Percentiles rank a stretch among this genome's conserved stretches.
These are phyloP conservation scores for Trichophyton simii DNA, from an alignment of 2,329 filamentous ascomycete species.

Conservation along the genomic window DNA sequence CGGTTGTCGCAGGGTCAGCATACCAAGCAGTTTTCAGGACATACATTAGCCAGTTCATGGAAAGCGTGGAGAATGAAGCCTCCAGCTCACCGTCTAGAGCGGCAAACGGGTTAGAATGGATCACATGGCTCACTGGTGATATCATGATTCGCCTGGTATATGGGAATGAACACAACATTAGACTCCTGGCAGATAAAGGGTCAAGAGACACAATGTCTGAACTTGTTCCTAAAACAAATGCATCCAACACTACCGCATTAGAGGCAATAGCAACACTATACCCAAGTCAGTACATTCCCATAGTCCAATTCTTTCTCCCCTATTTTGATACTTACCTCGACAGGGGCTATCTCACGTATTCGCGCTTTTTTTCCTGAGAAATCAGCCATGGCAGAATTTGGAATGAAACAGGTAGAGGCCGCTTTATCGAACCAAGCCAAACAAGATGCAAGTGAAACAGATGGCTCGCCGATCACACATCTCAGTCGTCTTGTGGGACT, in stretches of 20 bases:
- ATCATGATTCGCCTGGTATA: conserved; percentile 12
- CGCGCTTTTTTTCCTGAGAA: neutral
- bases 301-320: neutral
- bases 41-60: conserved; percentile 10
- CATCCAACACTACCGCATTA: conserved; percentile 1
- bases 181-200: conserved; percentile 9
- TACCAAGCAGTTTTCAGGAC: conserved; percentile 9
- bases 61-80: conserved; percentile 9
- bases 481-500: conserved; percentile 11
- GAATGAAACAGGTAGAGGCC: conserved; percentile 10
- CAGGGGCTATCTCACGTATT: neutral
- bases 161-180: conserved; percentile 7
- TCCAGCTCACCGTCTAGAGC: conserved; percentile 3
- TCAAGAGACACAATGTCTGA: conserved; percentile 9
- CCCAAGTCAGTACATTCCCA: conserved; percentile 9
- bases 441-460: neutral
- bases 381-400: conserved; percentile 9
- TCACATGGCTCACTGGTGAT: conserved; percentile 13
- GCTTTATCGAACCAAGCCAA: neutral
- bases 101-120: conserved; percentile 11
- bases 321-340: neutral
- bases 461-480: conserved; percentile 5
- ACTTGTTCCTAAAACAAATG: conserved; percentile 4
- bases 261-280: conserved; percentile 9
- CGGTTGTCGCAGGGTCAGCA: conserved; percentile 7